Evolutionary conservation across 2,329 filamentous ascomycete species (phyloP), one percentile per base, ranked within the genome.

Genomic region (Colletotrichum phormii): DNA sequence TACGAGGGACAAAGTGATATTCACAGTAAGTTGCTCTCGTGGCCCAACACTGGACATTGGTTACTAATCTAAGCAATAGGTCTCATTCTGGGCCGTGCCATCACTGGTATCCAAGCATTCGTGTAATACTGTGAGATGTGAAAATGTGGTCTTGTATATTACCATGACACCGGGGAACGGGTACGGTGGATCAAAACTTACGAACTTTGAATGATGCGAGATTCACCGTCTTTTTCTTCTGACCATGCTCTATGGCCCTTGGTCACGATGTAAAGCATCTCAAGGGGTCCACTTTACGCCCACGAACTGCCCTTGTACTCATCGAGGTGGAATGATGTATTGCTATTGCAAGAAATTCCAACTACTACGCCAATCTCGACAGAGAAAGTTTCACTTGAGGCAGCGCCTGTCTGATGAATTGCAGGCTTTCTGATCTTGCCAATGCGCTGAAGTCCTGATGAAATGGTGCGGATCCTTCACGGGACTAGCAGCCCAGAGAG

Each of bases 1-100:
- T 99, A 99, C 78, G 97, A 99, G 85, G 97, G 97, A 26, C 97
- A 98, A 84, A 98, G 95, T 80, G 97, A 98, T 84, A 98, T 98
- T 81, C 97, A 98, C 83, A 91, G 95, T 96, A 85, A 89, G 93
- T 90, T 67, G 37, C 71, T 55, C 62, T 18, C 18, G 4, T 13
- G 11, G 7, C 37, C 24, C 6, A 18, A 7, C 15, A 2, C 26
- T 31, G 53, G 0, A 31, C 6, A 11, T 33, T 8, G 11, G 1
- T 63, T n/a, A 46, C 61, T 64, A 42, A 64, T 31, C n/a, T 6
- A 5, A 7, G 1, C 35, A 15, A 46, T 77, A 94, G 92, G 89
- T 77, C 86, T 93, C 79, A 93, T 93, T 77, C 79, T 93, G 63
- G 91, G 91, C 69, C 86, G 91, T 74, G 91, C 91, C 15, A 93